Evolutionary conservation across 1,284 basidiomycete genomes (phyloP).

Genomic region (Fomitopsis schrenkii): DNA sequence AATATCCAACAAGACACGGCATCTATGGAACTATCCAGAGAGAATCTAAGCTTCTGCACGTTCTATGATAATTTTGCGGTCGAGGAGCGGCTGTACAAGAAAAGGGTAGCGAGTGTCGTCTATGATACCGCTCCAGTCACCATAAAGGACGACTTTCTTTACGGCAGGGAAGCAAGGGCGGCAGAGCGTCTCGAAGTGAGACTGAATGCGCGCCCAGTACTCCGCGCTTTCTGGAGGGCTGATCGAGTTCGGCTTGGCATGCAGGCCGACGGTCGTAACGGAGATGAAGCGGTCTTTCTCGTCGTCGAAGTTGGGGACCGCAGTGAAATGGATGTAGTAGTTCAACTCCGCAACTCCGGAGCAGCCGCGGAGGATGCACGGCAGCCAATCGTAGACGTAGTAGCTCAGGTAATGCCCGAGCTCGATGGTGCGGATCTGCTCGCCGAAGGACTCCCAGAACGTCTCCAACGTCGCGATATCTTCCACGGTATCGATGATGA

Average conservation of each 20-base stretch:
- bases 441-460: slow-evolving; percentile 47
- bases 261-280: slow-evolving; percentile 44
- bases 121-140: slow-evolving; percentile 38
- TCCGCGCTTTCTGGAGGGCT: slow-evolving; percentile 29
- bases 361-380: slow-evolving; percentile 42
- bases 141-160: slow-evolving; percentile 39
- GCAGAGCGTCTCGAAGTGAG: slow-evolving; percentile 42
- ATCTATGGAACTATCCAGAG: not conserved
- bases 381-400: slow-evolving; percentile 41
- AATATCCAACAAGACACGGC: not conserved
- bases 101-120: slow-evolving; percentile 11
- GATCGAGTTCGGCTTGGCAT: slow-evolving; percentile 41
- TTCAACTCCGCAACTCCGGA: slow-evolving; percentile 47
- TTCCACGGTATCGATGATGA: slow-evolving; percentile 43
- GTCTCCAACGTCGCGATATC: slow-evolving; percentile 28
- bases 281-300: slow-evolving; percentile 26
- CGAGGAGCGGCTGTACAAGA: slow-evolving; percentile 13
- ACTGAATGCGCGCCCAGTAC: slow-evolving; percentile 40
- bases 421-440: slow-evolving; percentile 50
- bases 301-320: slow-evolving; percentile 24
- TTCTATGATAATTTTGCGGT: slow-evolving; percentile 14
- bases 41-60: not conserved
- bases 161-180: slow-evolving; percentile 36
- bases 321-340: slow-evolving; percentile 54
- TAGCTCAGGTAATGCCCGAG: slow-evolving; percentile 53